These are phyloP conservation scores for Talaromyces nanjingensis DNA, from an alignment of 495 filamentous ascomycete genomes.

Conservation along the genomic window DNA sequence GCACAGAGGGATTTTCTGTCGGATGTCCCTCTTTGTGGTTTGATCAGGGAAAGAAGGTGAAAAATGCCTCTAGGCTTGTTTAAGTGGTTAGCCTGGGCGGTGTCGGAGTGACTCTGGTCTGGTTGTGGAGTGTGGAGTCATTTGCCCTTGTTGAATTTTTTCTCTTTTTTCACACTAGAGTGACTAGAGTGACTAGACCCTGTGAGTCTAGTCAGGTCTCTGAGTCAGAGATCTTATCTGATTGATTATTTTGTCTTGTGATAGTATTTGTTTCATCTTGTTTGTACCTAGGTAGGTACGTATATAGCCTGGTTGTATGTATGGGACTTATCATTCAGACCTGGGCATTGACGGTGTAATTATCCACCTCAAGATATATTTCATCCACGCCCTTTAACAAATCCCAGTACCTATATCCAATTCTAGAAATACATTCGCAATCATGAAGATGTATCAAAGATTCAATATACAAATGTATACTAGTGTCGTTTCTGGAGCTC, in stretches of 20 bases:
- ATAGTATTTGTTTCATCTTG: not conserved
- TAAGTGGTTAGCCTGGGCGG: not conserved
- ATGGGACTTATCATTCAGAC: not conserved
- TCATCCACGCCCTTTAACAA: not conserved
- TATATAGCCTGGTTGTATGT: not conserved
- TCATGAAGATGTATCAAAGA: too few relatives aligned
- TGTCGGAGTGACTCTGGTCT: constrained; percentile 1
- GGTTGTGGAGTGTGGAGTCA: not conserved
- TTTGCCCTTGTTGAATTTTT: not conserved
- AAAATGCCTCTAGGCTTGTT: not conserved
- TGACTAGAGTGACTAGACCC: too few relatives aligned
- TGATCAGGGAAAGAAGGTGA: not conserved
- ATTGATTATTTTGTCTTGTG: not conserved
- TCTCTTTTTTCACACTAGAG: not conserved
- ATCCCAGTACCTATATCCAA: not conserved
- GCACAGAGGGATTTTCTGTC: constrained; percentile 7
- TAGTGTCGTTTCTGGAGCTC: not conserved
- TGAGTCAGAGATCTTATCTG: not conserved
- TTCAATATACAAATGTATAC: too few relatives aligned
- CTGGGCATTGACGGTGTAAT: not conserved
- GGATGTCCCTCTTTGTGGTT: not conserved
- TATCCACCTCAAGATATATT: not conserved
- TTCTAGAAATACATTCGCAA: not conserved
- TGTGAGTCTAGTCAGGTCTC: not conserved
- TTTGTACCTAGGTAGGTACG: not conserved